Percentiles rank a stretch among this genome's conserved stretches.
phyloP scores from a whole-genome alignment of 176 grass and related monocot species.

The Saccharum officinarum region DNA sequence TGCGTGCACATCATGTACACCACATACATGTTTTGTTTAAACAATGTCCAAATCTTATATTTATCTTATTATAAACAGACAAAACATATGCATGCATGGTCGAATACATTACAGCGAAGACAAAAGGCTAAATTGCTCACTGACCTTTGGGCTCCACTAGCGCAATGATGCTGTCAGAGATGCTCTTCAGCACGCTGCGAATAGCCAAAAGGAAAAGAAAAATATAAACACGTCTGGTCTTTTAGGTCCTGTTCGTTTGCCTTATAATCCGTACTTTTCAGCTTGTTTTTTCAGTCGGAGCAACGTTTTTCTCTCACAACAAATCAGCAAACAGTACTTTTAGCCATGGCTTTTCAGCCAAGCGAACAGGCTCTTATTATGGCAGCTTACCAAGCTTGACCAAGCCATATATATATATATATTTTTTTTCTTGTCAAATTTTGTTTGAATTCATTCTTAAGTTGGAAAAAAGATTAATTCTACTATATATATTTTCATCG shows the following conservation, averaged over 20 bases:
- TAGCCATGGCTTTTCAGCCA: too few species aligned
- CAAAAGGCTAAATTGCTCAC: background rate
- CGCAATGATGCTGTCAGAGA: conserved; percentile 56
- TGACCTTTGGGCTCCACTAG: conserved; percentile 62
- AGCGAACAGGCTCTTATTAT: too few species aligned
- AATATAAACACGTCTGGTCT: background rate
- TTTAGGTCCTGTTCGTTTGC: too few species aligned
- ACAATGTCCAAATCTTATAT: background rate
- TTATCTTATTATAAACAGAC: background rate
- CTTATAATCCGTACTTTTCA: too few species aligned
- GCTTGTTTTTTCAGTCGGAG: too few species aligned
- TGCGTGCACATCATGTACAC: conserved; percentile 23
- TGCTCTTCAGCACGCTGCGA: conserved; percentile 57
- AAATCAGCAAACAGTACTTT: too few species aligned
- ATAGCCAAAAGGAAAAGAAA: background rate
- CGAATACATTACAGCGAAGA: background rate
- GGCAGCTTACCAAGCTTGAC: background rate
- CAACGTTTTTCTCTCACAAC: too few species aligned
- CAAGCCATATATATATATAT: background rate
- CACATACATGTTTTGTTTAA: background rate
- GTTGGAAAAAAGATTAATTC: too few species aligned
- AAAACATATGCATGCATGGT: background rate
- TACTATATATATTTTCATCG: too few species aligned
- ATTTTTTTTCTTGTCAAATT: background rate
- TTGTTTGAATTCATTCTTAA: background rate